These are phyloP conservation scores for Diaporthe batatas DNA, from an alignment of 2,329 filamentous ascomycete species.

Conservation along the genomic window DNA sequence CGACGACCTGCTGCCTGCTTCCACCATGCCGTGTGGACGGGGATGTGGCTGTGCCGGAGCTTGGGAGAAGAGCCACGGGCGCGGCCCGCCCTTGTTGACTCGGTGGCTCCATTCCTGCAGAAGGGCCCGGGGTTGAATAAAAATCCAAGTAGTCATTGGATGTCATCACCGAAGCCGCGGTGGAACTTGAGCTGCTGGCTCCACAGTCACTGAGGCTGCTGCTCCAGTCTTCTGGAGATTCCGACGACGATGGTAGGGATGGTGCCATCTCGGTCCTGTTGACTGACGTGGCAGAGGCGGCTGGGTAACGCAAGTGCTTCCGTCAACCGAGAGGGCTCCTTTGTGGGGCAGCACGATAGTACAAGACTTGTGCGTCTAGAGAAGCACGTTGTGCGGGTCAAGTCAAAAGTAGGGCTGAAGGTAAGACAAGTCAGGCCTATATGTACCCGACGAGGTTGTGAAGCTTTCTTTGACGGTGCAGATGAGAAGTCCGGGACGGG, in stretches of 20 bases:
- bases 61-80: not conserved
- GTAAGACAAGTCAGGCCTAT: slow-evolving; percentile 23
- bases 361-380: slow-evolving; percentile 24
- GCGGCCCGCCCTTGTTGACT: not conserved
- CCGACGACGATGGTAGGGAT: slow-evolving; percentile 32
- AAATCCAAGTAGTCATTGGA: not conserved
- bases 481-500: slow-evolving; percentile 18
- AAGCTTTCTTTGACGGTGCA: slow-evolving; percentile 24
- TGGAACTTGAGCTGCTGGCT: slow-evolving; percentile 11
- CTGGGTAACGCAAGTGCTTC: not conserved
- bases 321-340: no score
- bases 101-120: not conserved
- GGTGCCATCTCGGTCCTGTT: slow-evolving; percentile 14
- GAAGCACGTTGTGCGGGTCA: not conserved
- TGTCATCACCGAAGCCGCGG: not conserved
- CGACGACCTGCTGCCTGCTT: not conserved
- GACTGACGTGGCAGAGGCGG: slow-evolving; percentile 8
- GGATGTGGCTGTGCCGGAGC: not conserved
- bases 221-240: slow-evolving; percentile 33
- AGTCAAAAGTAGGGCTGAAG: slow-evolving; percentile 15
- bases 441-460: slow-evolving; percentile 17
- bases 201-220: slow-evolving; percentile 23
- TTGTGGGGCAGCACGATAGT: slow-evolving; percentile 8
- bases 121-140: not conserved
- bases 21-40: no score